Conservation (phyloP, 768 basidiomycete genomes). For the Naganishia antarctica region DNA sequence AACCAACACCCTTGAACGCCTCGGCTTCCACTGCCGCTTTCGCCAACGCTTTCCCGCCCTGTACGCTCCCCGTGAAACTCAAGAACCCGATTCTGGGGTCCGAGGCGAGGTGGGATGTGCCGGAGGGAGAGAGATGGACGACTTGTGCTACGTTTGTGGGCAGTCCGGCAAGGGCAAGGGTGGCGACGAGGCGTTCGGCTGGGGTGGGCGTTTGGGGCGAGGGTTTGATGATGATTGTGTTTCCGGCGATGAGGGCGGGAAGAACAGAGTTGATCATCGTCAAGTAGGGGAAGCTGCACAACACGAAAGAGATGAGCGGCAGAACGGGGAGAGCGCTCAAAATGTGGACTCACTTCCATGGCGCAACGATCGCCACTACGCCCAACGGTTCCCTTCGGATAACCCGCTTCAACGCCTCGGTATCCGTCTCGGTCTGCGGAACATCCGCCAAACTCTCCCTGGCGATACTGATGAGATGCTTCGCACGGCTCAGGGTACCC, state of each 20-base stretch:
- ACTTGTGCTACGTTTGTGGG: constrained; percentile 62
- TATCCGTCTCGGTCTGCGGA: constrained; percentile 67
- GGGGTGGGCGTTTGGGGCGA: constrained; percentile 91
- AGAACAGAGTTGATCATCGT: constrained; percentile 85
- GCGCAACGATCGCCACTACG: constrained; percentile 62
- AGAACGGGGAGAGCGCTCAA: background rate
- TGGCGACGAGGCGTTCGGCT: constrained; percentile 70
- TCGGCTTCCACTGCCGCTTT: constrained; percentile 57
- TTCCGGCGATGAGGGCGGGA: constrained; percentile 82
- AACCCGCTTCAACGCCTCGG: constrained; percentile 74
- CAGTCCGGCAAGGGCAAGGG: constrained; percentile 70
- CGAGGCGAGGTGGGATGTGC: constrained; percentile 61
- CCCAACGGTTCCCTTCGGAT: constrained; percentile 81
- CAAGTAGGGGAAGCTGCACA: constrained; percentile 74
- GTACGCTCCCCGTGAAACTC: constrained; percentile 84
- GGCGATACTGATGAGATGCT: constrained; percentile 81
- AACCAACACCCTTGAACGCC: constrained; percentile 78
- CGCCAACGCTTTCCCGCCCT: constrained; percentile 68
- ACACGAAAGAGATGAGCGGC: background rate
- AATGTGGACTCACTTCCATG: constrained; percentile 29
- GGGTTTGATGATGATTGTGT: constrained; percentile 85
- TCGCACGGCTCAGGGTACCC: constrained; percentile 73
- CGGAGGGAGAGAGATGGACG: constrained; percentile 51
- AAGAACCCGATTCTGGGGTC: constrained; percentile 72
- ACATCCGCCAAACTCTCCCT: constrained; percentile 68